Evolutionary conservation across 306 rosid genomes (phyloP).

Genomic region (Hippophae rhamnoides): DNA sequence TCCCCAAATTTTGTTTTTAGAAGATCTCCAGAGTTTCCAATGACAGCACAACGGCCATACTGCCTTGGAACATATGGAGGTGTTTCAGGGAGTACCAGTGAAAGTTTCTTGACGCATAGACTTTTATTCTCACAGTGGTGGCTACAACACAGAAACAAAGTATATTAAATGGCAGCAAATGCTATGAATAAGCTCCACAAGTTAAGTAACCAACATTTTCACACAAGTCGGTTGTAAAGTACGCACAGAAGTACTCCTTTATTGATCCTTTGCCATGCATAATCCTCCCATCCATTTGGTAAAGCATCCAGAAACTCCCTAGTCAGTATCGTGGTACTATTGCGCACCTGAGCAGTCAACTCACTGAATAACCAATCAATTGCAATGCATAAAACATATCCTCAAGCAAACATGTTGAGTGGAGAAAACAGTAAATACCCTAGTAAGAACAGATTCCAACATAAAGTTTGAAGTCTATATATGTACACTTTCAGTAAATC

Average conservation of each 20-base stretch:
- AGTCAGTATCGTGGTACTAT: conserved; percentile 89
- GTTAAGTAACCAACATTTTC: neutral
- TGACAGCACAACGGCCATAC: conserved; percentile 91
- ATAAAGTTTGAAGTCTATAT: too few species aligned
- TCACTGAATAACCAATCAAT: conserved; percentile 36
- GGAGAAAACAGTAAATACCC: neutral
- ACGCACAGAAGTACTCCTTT: conserved; percentile 84
- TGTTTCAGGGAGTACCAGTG: conserved; percentile 79
- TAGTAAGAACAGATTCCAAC: neutral
- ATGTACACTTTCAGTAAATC: too few species aligned
- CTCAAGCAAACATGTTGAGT: conserved; percentile 1
- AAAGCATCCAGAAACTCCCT: conserved; percentile 83
- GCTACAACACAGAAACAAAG: conserved; percentile 38
- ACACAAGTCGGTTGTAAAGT: conserved; percentile 15
- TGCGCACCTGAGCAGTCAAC: conserved; percentile 81
- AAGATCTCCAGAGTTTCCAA: conserved; percentile 96
- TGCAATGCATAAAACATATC: conserved; percentile 28
- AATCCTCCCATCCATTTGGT: conserved; percentile 97
- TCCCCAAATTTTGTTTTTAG: conserved; percentile 82
- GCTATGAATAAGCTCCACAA: neutral
- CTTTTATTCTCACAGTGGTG: conserved; percentile 70
- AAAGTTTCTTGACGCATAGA: conserved; percentile 76
- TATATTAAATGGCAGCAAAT: neutral
- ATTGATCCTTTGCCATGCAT: conserved; percentile 97
- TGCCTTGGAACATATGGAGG: conserved; percentile 83